Conservation (phyloP, 495 filamentous ascomycete species). For the Amniculicola lignicola region DNA sequence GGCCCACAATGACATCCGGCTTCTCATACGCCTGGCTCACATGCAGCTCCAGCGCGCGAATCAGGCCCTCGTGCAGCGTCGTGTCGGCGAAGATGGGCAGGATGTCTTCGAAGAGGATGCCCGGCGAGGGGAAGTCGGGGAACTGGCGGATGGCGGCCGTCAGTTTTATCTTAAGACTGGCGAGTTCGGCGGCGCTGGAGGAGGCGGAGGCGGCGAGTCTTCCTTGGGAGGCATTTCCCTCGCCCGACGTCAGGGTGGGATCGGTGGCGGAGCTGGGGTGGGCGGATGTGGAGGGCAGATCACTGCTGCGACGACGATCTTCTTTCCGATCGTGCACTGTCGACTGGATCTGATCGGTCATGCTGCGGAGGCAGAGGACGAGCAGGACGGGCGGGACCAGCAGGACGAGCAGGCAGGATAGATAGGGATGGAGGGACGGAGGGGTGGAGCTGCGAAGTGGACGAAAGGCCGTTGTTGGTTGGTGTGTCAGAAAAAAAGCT, state of each 20-base stretch:
- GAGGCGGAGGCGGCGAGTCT: constrained; percentile 43
- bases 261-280: constrained; percentile 39
- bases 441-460: too few relatives aligned
- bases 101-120: constrained; percentile 98
- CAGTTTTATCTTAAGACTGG: constrained; percentile 85
- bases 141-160: constrained; percentile 65
- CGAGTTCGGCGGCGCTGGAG: constrained; percentile 43
- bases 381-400: background rate
- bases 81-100: constrained; percentile 88
- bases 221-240: constrained; percentile 44
- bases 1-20: constrained; percentile 86
- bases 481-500: constrained; percentile 1
- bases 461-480: too few relatives aligned
- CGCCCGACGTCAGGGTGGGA: constrained; percentile 34
- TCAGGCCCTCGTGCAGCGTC: constrained; percentile 68
- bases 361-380: constrained; percentile 26
- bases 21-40: constrained; percentile 57
- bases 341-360: constrained; percentile 26
- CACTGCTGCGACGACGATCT: constrained; percentile 28
- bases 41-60: constrained; percentile 86
- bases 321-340: background rate
- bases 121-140: constrained; percentile 90
- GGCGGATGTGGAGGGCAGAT: constrained; percentile 40
- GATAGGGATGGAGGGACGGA: constrained; percentile 16
- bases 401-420: constrained; percentile 7